These are phyloP conservation scores for Corynascus novoguineensis DNA, from an alignment of 495 filamentous ascomycete species.

Conservation along the genomic window DNA sequence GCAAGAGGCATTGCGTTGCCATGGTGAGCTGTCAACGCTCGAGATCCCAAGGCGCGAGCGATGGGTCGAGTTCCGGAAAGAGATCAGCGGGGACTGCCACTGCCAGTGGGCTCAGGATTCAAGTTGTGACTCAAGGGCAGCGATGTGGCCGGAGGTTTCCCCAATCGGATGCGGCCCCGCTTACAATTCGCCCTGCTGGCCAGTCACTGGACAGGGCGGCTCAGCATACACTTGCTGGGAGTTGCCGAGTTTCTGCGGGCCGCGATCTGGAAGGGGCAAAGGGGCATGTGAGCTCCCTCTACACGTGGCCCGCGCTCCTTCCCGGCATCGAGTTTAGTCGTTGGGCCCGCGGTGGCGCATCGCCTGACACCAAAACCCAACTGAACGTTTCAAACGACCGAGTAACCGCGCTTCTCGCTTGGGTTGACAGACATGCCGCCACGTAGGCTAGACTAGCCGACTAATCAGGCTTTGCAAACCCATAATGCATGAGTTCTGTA, in stretches of 20 bases:
- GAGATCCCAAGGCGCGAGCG: neutral
- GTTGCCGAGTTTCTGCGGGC: neutral
- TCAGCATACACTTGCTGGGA: neutral
- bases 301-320: neutral
- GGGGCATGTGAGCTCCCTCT: slow-evolving; percentile 1
- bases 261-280: slow-evolving; percentile 3
- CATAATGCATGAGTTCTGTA: neutral
- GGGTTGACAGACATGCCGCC: slow-evolving; percentile 2
- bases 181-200: slow-evolving; percentile 2
- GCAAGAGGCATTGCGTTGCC: neutral
- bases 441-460: slow-evolving; percentile 4
- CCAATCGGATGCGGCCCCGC: slow-evolving; percentile 22
- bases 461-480: slow-evolving; percentile 3
- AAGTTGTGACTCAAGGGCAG: slow-evolving; percentile 11
- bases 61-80: slow-evolving; percentile 1
- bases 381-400: slow-evolving; percentile 11
- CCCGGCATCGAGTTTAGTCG: neutral
- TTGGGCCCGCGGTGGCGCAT: slow-evolving; percentile 1
- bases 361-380: slow-evolving; percentile 4
- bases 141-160: slow-evolving; percentile 5
- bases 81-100: neutral
- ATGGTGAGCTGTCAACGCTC: slow-evolving; percentile 4
- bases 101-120: too few species aligned
- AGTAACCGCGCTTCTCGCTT: neutral
- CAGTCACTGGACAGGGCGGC: slow-evolving; percentile 11